A percentile compares a stretch with the other conserved stretches of the same genome.
Conservation (phyloP, 345 rosid genomes). For the Arabidopsis arenosa region DNA sequence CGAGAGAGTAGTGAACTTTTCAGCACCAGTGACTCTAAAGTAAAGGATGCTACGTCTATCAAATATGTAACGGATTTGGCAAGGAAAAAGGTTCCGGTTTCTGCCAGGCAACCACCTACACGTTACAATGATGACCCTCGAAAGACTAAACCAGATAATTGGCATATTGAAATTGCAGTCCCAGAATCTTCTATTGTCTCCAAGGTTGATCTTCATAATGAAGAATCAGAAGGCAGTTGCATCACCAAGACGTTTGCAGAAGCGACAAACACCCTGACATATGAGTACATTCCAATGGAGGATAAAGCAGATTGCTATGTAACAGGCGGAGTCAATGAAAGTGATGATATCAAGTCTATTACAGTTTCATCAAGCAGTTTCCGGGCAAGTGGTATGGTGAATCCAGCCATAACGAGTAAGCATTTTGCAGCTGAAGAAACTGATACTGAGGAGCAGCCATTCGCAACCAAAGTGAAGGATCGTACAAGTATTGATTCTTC, state of each 20-base stretch:
- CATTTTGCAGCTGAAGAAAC: conserved; percentile 55
- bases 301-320: conserved; percentile 69
- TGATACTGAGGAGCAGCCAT: conserved; percentile 52
- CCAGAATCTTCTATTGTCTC: conserved; percentile 54
- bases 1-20: conserved; percentile 60
- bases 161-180: conserved; percentile 82
- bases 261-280: conserved; percentile 50
- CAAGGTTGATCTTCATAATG: conserved; percentile 56
- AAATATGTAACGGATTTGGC: conserved; percentile 54
- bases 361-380: conserved; percentile 57
- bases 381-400: conserved; percentile 48
- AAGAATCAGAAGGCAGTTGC: conserved; percentile 86
- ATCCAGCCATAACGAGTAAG: conserved; percentile 52
- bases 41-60: conserved; percentile 56
- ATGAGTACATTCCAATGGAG: conserved; percentile 63
- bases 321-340: conserved; percentile 54
- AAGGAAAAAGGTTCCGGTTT: conserved; percentile 61
- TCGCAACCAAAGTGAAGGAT: conserved; percentile 56
- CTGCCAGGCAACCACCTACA: conserved; percentile 55
- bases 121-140: conserved; percentile 49
- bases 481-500: conserved; percentile 75
- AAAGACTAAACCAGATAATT: conserved; percentile 62
- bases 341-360: conserved; percentile 56
- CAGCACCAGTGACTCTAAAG: conserved; percentile 54
- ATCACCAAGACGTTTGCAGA: conserved; percentile 65